phyloP scores from a whole-genome alignment of 106 monocot species.

The Ottelia alismoides region DNA sequence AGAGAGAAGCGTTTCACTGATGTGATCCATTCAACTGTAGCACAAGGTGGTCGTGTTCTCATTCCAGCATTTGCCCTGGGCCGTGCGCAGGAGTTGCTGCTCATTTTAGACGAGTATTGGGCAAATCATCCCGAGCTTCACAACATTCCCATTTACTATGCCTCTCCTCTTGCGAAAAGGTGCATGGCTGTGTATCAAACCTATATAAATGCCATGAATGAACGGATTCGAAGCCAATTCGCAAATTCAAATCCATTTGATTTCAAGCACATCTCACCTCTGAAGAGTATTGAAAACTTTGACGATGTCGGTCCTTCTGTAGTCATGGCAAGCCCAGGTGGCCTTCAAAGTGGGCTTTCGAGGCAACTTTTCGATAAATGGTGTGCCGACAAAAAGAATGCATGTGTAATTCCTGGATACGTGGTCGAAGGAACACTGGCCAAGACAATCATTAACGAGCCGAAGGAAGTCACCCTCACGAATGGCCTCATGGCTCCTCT shows the following conservation, averaged over 20 bases:
- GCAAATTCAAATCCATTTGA: slow-evolving; percentile 88
- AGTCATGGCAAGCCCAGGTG: slow-evolving; percentile 97
- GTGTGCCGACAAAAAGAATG: slow-evolving; percentile 87
- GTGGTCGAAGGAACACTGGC: slow-evolving; percentile 90
- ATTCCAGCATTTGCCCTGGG: slow-evolving; percentile 97
- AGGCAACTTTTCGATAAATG: slow-evolving; percentile 95
- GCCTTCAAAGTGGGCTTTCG: slow-evolving; percentile 89
- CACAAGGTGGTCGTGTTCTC: slow-evolving; percentile 83
- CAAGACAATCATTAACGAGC: slow-evolving; percentile 93
- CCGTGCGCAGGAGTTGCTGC: slow-evolving; percentile 87
- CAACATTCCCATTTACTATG: slow-evolving; percentile 92
- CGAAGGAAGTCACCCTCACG: slow-evolving; percentile 95
- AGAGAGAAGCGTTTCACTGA: slow-evolving; percentile 97
- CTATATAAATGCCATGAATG: slow-evolving; percentile 96
- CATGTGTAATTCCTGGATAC: slow-evolving; percentile 94
- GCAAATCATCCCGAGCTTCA: slow-evolving; percentile 79
- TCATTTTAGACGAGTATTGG: slow-evolving; percentile 97
- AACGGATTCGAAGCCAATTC: slow-evolving; percentile 80
- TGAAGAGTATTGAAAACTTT: slow-evolving; percentile 95
- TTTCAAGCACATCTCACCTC: slow-evolving; percentile 82
- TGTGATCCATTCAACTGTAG: slow-evolving; percentile 65
- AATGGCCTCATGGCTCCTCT: slow-evolving; percentile 90
- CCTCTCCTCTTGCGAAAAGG: slow-evolving; percentile 85
- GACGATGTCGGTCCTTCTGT: slow-evolving; percentile 92
- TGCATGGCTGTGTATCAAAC: slow-evolving; percentile 99